These are phyloP conservation scores for Melanopsichium pennsylvanicum DNA, from an alignment of 1,284 basidiomycete species.

Conservation along the genomic window DNA sequence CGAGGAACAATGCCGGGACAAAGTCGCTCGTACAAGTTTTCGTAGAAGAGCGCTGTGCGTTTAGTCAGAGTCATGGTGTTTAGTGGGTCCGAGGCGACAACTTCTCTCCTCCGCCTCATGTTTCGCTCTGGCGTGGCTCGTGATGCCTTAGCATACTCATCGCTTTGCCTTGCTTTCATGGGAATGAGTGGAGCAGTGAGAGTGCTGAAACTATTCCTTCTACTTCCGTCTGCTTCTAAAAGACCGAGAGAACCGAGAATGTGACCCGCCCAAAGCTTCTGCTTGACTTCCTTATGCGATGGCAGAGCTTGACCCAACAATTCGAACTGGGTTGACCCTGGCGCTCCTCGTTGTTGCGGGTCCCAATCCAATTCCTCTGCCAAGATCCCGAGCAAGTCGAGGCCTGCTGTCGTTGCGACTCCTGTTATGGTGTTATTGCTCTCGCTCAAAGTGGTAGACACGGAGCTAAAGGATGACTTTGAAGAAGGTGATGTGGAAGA, in stretches of 20 bases:
- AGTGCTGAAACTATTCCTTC: constrained; percentile 11
- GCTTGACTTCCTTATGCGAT: constrained; percentile 21
- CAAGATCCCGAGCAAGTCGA: constrained; percentile 27
- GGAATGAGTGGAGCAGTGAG: neutral
- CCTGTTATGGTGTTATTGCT: constrained; percentile 1
- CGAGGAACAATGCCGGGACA: constrained; percentile 48
- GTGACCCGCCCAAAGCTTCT: constrained; percentile 35
- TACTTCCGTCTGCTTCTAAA: constrained; percentile 9
- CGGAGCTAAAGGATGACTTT: constrained; percentile 33
- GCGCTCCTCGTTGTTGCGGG: constrained; percentile 22
- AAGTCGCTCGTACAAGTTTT: constrained; percentile 52
- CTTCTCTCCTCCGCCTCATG: neutral
- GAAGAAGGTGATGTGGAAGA: constrained; percentile 21
- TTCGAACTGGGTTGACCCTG: constrained; percentile 9
- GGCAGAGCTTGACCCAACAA: constrained; percentile 19
- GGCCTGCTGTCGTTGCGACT: constrained; percentile 18
- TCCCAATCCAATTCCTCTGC: constrained; percentile 43
- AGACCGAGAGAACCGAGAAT: constrained; percentile 32
- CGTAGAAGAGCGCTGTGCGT: constrained; percentile 54
- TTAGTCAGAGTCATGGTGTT: constrained; percentile 52
- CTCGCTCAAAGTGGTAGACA: constrained; percentile 11
- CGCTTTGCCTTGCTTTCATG: neutral
- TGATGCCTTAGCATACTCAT: neutral
- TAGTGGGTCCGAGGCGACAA: constrained; percentile 11
- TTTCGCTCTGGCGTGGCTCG: neutral